phyloP scores from a whole-genome alignment of 2,329 filamentous ascomycete genomes.

The Botryotinia calthae region DNA sequence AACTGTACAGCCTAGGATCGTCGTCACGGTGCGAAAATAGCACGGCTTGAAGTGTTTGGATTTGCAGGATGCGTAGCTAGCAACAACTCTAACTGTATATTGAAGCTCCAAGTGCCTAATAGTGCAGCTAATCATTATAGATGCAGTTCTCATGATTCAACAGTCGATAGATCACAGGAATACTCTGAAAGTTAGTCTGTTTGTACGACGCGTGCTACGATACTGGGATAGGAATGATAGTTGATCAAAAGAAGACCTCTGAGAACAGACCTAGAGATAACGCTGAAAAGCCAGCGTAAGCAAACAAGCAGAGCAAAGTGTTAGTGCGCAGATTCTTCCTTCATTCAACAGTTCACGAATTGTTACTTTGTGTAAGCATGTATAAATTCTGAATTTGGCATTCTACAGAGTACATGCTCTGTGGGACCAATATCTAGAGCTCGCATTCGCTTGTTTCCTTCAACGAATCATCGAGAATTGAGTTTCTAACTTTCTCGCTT shows the following conservation, averaged over 20 bases:
- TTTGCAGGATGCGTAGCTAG: background rate
- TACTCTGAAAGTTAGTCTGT: background rate
- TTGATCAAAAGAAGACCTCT: background rate
- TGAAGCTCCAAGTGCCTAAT: background rate
- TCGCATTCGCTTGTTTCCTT: conserved; percentile 9
- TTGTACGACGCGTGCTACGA: background rate
- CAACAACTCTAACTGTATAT: background rate
- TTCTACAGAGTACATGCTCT: background rate
- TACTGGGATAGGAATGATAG: background rate
- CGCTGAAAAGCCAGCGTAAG: background rate
- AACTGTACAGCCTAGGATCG: background rate
- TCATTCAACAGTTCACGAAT: background rate
- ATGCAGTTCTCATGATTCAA: background rate
- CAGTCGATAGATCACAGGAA: background rate
- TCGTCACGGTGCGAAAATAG: conserved; percentile 6
- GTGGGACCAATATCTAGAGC: background rate
- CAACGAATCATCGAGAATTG: conserved; percentile 8
- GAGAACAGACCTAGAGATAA: background rate
- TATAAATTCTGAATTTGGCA: background rate
- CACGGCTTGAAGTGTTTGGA: background rate
- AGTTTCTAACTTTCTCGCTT: conserved; percentile 1
- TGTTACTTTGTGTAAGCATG: background rate
- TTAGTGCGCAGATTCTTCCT: background rate
- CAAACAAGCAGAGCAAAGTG: background rate
- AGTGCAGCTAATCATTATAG: background rate